Percentiles rank a stretch among this genome's conserved stretches.
phyloP scores from a whole-genome alignment of 2,329 filamentous ascomycete species.

The Botrytis elliptica region DNA sequence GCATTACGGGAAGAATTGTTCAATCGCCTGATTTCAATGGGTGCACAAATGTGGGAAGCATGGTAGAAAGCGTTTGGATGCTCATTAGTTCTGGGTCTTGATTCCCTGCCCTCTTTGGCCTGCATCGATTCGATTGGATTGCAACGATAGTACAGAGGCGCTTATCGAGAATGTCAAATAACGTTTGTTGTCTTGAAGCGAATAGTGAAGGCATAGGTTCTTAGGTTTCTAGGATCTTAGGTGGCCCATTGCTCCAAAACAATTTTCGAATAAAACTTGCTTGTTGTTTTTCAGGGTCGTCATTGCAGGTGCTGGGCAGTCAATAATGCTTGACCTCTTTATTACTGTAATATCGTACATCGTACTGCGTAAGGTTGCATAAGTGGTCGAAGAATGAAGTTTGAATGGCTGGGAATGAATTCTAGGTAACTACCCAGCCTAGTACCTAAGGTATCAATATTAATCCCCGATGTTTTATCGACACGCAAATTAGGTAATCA shows the following conservation, averaged over 20 bases:
- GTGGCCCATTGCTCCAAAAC: neutral
- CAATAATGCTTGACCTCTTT: neutral
- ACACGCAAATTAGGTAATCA: neutral
- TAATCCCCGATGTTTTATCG: neutral
- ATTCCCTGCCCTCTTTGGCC: neutral
- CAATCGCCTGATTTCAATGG: slow-evolving; percentile 74
- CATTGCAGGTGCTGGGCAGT: neutral
- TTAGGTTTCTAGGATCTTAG: neutral
- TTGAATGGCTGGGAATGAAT: neutral
- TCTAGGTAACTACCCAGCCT: no score
- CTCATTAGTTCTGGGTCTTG: neutral
- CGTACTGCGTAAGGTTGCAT: neutral
- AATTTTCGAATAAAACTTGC: neutral
- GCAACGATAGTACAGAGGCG: neutral
- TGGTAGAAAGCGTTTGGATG: slow-evolving; percentile 52
- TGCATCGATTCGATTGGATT: neutral
- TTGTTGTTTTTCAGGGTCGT: neutral
- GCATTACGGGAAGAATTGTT: slow-evolving; percentile 74
- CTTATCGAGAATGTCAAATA: neutral
- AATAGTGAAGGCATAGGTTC: neutral
- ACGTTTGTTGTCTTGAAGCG: neutral
- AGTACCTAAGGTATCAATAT: neutral
- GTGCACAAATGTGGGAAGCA: slow-evolving; percentile 79
- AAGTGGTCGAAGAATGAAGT: neutral
- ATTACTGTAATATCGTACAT: neutral